These are phyloP conservation scores for Neonothopanus nambi DNA, from an alignment of 1,284 basidiomycete genomes.

Conservation along the genomic window DNA sequence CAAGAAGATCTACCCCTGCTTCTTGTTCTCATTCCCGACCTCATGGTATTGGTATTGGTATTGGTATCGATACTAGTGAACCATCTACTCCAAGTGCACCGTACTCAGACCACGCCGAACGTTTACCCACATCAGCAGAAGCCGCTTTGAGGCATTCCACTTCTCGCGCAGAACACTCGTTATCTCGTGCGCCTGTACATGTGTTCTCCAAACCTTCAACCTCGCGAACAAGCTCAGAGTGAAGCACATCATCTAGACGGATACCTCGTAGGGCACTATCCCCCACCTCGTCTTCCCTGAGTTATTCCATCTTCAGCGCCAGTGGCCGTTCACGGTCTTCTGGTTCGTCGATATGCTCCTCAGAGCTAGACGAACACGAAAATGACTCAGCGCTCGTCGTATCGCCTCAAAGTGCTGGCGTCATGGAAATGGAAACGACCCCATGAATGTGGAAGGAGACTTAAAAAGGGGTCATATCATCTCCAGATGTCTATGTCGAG, in stretches of 20 bases:
- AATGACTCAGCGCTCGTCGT: conserved; percentile 22
- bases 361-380: conserved; percentile 21
- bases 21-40: conserved; percentile 29
- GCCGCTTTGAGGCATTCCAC: conserved; percentile 38
- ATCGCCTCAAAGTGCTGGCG: conserved; percentile 30
- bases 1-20: conserved; percentile 1
- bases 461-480: conserved; percentile 27
- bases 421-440: too few relatives aligned
- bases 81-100: too few relatives aligned
- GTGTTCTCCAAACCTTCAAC: too few relatives aligned
- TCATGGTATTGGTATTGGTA: conserved; percentile 17
- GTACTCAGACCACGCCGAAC: conserved; percentile 5
- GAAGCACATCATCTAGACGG: conserved; percentile 35
- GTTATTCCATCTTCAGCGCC: conserved; percentile 26
- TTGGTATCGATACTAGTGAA: too few relatives aligned
- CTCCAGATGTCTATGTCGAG: conserved; percentile 29
- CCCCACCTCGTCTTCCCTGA: conserved; percentile 12
- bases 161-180: conserved; percentile 39
- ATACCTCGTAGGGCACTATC: too few relatives aligned
- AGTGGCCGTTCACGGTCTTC: conserved; percentile 19
- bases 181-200: conserved; percentile 42
- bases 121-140: conserved; percentile 19
- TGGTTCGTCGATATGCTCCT: conserved; percentile 21
- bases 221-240: too few relatives aligned
- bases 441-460: conserved; percentile 44